Evolutionary conservation across 2,329 filamentous ascomycete genomes (phyloP).

Genomic region (Calonectria leucothoes): DNA sequence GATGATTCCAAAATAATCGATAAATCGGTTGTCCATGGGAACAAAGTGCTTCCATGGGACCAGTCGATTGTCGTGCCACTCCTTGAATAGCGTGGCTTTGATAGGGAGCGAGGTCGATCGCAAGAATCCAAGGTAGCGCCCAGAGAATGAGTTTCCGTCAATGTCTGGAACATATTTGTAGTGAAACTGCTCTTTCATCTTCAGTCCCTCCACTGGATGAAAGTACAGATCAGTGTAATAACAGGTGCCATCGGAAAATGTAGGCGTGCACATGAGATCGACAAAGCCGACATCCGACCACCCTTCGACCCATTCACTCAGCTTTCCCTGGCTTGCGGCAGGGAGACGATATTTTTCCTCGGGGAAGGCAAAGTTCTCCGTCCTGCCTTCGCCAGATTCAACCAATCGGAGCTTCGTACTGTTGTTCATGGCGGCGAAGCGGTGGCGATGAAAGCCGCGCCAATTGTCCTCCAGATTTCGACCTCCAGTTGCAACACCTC

Average conservation of each 20-base stretch:
- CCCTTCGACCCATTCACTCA: conserved; percentile 61
- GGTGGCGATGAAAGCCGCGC: conserved; percentile 79
- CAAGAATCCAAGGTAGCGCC: conserved; percentile 76
- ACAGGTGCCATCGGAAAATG: conserved; percentile 53
- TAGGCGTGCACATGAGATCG: conserved; percentile 63
- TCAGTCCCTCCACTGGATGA: conserved; percentile 50
- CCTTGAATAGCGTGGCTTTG: conserved; percentile 81
- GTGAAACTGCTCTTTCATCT: conserved; percentile 65
- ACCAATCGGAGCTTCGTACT: conserved; percentile 65
- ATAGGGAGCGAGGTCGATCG: conserved; percentile 77
- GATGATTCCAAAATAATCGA: conserved; percentile 79
- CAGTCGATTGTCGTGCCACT: conserved; percentile 83
- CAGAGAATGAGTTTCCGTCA: conserved; percentile 79
- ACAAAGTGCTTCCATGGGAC: conserved; percentile 85
- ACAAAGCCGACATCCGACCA: conserved; percentile 66
- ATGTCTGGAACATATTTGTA: conserved; percentile 81
- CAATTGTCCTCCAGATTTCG: conserved; percentile 71
- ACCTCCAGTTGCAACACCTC: conserved; percentile 75
- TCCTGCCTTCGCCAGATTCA: conserved; percentile 54
- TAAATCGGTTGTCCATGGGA: conserved; percentile 80
- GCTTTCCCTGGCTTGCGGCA: conserved; percentile 56
- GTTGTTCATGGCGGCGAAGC: conserved; percentile 81
- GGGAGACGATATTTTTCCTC: conserved; percentile 58
- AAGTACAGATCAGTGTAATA: conserved; percentile 63
- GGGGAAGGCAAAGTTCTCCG: conserved; percentile 67